These are phyloP conservation scores for Conticribra weissflogii DNA, from an alignment of 108 stramenopile genomes.

Conservation along the genomic window DNA sequence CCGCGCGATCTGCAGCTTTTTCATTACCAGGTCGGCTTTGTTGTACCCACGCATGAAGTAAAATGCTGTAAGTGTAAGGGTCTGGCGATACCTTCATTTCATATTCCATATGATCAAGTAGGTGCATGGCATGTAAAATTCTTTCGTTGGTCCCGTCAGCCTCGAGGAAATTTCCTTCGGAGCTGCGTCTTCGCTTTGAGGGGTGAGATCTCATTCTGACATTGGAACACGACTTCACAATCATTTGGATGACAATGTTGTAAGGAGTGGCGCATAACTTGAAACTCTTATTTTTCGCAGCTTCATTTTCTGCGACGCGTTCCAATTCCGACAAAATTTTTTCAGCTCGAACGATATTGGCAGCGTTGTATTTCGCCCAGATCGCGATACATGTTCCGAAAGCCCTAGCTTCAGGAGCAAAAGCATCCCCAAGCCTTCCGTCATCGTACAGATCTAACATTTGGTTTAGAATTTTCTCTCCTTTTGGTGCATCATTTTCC, in stretches of 20 bases:
- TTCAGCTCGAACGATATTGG: slow-evolving; percentile 42
- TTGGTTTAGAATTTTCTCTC: slow-evolving; percentile 36
- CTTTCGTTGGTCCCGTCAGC: slow-evolving; percentile 22
- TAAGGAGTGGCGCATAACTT: slow-evolving; percentile 38
- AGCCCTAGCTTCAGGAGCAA: slow-evolving; percentile 44
- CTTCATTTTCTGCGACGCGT: slow-evolving; percentile 27
- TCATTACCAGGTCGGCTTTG: slow-evolving; percentile 47
- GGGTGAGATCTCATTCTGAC: neutral
- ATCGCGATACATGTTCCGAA: slow-evolving; percentile 44
- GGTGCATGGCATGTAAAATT: slow-evolving; percentile 34
- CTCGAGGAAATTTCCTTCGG: slow-evolving; percentile 1
- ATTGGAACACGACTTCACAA: slow-evolving; percentile 18
- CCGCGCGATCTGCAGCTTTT: slow-evolving; percentile 41
- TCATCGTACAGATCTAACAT: slow-evolving; percentile 48
- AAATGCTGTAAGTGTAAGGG: slow-evolving; percentile 48
- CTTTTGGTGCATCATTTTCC: slow-evolving; percentile 46
- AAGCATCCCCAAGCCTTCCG: slow-evolving; percentile 22
- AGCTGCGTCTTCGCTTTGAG: neutral
- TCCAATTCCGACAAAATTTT: slow-evolving; percentile 40
- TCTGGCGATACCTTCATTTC: slow-evolving; percentile 31
- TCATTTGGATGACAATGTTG: slow-evolving; percentile 40
- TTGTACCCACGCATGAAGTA: slow-evolving; percentile 40
- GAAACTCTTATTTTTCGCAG: slow-evolving; percentile 30
- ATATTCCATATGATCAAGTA: slow-evolving; percentile 47
- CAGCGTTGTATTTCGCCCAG: slow-evolving; percentile 28